Conservation (phyloP, 2,329 filamentous ascomycete genomes). For the Chrysoporthe austroafricana region DNA sequence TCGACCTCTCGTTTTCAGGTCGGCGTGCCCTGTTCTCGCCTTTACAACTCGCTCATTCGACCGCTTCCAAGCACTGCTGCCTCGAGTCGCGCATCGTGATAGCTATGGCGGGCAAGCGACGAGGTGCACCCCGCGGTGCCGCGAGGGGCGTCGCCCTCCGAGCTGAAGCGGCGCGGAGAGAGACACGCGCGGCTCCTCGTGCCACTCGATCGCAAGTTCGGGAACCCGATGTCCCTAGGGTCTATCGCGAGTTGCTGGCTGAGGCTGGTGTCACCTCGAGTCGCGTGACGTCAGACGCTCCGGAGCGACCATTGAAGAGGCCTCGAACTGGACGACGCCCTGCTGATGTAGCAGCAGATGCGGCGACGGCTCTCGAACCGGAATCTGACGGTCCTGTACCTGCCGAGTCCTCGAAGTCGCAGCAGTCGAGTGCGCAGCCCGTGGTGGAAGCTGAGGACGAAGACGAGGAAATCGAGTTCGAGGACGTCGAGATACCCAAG, state of each 20-base stretch:
- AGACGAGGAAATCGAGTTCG: slow-evolving; percentile 51
- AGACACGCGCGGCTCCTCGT: slow-evolving; percentile 28
- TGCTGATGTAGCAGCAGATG: slow-evolving; percentile 6
- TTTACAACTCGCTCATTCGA: not conserved
- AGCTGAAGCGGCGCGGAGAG: slow-evolving; percentile 23
- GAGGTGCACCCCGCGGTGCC: slow-evolving; percentile 15
- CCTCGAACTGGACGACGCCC: slow-evolving; percentile 41
- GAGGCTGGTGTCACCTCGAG: slow-evolving; percentile 48
- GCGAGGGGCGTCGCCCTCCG: slow-evolving; percentile 18
- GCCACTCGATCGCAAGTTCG: slow-evolving; percentile 34
- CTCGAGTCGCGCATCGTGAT: slow-evolving; percentile 2
- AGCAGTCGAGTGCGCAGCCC: not conserved
- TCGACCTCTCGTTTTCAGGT: not conserved
- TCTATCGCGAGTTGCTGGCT: slow-evolving; percentile 54
- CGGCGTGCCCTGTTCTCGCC: not conserved
- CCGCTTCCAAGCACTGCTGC: no score
- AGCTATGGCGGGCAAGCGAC: slow-evolving; percentile 24
- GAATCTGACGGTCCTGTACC: not conserved
- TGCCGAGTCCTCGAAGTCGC: not conserved
- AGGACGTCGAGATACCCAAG: slow-evolving; percentile 53
- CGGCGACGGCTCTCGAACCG: not conserved
- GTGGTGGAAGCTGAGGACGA: slow-evolving; percentile 36
- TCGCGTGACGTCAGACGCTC: slow-evolving; percentile 31
- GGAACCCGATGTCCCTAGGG: slow-evolving; percentile 38
- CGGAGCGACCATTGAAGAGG: slow-evolving; percentile 49